A percentile compares a stretch with the other conserved stretches of the same genome.
phyloP scores from a whole-genome alignment of 257 asterid species.

The Penstemon newberryi region DNA sequence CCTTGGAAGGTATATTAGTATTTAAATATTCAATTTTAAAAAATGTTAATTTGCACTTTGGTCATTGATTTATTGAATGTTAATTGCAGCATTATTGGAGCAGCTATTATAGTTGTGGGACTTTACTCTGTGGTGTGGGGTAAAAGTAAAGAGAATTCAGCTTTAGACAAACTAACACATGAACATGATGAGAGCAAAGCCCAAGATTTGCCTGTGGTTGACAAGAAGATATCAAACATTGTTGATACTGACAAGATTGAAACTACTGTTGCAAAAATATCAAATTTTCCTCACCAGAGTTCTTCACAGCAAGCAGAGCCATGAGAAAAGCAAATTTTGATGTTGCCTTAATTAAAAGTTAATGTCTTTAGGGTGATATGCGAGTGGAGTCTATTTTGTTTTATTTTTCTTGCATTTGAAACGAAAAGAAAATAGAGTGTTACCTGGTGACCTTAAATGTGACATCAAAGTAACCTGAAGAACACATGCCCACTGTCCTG shows the following conservation, averaged over 20 bases:
- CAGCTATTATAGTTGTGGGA: constrained; percentile 66
- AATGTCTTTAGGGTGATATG: too few species aligned
- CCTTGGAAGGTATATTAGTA: constrained; percentile 72
- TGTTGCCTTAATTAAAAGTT: too few species aligned
- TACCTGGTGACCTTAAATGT: too few species aligned
- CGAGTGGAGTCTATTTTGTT: too few species aligned
- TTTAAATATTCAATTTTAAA: too few species aligned
- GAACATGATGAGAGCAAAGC: constrained; percentile 36
- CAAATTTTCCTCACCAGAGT: background rate
- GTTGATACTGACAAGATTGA: constrained; percentile 23
- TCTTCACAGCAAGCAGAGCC: constrained; percentile 10
- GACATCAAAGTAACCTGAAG: too few species aligned
- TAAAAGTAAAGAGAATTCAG: constrained; percentile 61
- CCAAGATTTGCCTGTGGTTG: constrained; percentile 40
- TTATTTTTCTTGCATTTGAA: too few species aligned
- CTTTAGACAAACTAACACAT: constrained; percentile 11
- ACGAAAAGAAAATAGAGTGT: too few species aligned
- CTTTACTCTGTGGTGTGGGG: constrained; percentile 93
- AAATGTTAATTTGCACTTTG: too few species aligned
- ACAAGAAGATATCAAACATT: constrained; percentile 21
- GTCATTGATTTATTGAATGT: background rate
- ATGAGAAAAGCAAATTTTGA: background rate
- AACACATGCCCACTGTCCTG: too few species aligned
- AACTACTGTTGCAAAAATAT: constrained; percentile 14
- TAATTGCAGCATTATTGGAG: constrained; percentile 71